Percentiles rank a stretch among this genome's conserved stretches.
These are phyloP conservation scores for Corylus heterophylla DNA, from an alignment of 306 rosid genomes.

Conservation along the genomic window DNA sequence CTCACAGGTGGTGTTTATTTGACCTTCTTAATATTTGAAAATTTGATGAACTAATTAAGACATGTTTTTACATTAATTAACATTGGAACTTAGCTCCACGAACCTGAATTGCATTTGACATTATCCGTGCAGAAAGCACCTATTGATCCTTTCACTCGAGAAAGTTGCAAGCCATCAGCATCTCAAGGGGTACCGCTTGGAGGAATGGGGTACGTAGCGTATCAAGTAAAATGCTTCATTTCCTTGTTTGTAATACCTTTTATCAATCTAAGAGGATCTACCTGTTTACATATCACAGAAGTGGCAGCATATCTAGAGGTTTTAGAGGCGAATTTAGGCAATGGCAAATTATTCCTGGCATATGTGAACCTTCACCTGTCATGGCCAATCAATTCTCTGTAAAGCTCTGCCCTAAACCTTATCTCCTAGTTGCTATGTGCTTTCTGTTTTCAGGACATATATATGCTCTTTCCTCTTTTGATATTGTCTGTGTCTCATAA, in stretches of 20 bases:
- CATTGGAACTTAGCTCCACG: slow-evolving; percentile 28
- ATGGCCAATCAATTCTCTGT: slow-evolving; percentile 99
- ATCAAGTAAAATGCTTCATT: slow-evolving; percentile 9
- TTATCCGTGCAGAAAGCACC: slow-evolving; percentile 87
- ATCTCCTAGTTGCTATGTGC: slow-evolving; percentile 22
- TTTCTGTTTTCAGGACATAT: slow-evolving; percentile 17
- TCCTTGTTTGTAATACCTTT: not conserved
- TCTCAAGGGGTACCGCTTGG: slow-evolving; percentile 99
- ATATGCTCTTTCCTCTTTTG: slow-evolving; percentile 12
- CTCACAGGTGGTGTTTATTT: not conserved
- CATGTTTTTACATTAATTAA: not conserved
- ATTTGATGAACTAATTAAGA: slow-evolving; percentile 2
- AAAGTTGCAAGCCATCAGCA: slow-evolving; percentile 97
- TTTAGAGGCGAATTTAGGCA: slow-evolving; percentile 98
- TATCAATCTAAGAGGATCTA: slow-evolving; percentile 27
- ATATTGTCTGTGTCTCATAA: not conserved
- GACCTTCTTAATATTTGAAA: not conserved
- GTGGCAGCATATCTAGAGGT: slow-evolving; percentile 99
- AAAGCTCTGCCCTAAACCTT: slow-evolving; percentile 35
- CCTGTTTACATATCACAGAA: slow-evolving; percentile 47
- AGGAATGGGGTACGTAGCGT: slow-evolving; percentile 88
- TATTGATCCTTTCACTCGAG: slow-evolving; percentile 94
- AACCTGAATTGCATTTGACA: slow-evolving; percentile 23
- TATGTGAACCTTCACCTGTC: slow-evolving; percentile 84
- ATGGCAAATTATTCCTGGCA: slow-evolving; percentile 93